phyloP scores from a whole-genome alignment of 73 alveolate species.

The Paramecium sexaurelia region DNA sequence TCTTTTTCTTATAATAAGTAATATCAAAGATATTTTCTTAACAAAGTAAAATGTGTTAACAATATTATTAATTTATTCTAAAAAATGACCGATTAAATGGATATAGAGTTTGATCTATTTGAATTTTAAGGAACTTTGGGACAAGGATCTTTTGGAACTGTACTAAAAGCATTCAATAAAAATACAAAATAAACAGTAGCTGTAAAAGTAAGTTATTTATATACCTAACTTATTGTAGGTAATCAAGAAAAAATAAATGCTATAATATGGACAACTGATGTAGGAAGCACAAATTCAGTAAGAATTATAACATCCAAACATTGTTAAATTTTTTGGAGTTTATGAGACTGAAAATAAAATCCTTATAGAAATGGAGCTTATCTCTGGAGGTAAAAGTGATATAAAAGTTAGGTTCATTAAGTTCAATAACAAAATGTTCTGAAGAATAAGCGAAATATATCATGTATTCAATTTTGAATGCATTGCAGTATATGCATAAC shows the following conservation, averaged over 20 bases:
- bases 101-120: constrained; percentile 44
- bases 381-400: constrained; percentile 72
- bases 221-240: constrained; percentile 33
- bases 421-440: constrained; percentile 47
- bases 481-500: constrained; percentile 71
- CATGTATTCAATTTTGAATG: constrained; percentile 63
- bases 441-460: constrained; percentile 59
- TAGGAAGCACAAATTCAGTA: constrained; percentile 74
- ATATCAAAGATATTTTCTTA: neutral
- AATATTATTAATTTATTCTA: neutral
- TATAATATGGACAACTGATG: constrained; percentile 62
- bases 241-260: constrained; percentile 63
- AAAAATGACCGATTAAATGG: neutral
- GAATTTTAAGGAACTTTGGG: constrained; percentile 74
- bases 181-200: constrained; percentile 72
- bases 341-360: constrained; percentile 67
- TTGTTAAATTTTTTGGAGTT: constrained; percentile 79
- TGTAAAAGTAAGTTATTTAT: constrained; percentile 66
- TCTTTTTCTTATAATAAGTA: neutral
- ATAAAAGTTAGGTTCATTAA: constrained; percentile 56
- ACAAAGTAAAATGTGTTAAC: neutral
- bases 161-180: constrained; percentile 75
- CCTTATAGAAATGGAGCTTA: constrained; percentile 77
- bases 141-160: constrained; percentile 82
- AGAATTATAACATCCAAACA: constrained; percentile 78